Evolutionary conservation across 148 eudicot genomes (phyloP), one percentile per base, ranked within the genome.

Genomic region (Simmondsia chinensis): DNA sequence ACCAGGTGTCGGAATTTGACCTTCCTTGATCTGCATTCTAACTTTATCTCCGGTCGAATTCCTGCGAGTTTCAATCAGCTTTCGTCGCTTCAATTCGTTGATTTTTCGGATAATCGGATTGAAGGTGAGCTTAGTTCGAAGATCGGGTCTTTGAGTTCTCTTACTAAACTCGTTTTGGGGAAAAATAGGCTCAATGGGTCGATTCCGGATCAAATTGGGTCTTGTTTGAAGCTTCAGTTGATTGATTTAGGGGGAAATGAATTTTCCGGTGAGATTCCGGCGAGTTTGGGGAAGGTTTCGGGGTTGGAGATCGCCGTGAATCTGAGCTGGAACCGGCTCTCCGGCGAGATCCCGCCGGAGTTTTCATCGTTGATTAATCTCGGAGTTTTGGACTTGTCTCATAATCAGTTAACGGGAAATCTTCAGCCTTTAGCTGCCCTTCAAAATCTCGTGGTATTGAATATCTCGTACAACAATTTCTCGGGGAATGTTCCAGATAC

Each of bases 231-330:
- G 67, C 87, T 88, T 35, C 97, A 88, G 68, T 54, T 89, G 58
- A 62, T 89, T 31, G 97, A 89, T 37, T 56, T 89, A 6, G 69
- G 97, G 53, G 53, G 48, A 12, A 89, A 89, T 46, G 37, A 18
- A 1, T 65, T 89, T 48, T 60, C 81, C 35, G 93, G 93, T 6
- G 59, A 61, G 57, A 81, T 89, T 33, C 95, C 97, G 31, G 66
- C 65, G n/a, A 76, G 49, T 25, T 26, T 89, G 30, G 93, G 93
- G 9, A 76, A 59, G 38, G 74, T 89, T 58, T 82, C 94, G 56
- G 79, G 75, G 5, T 66, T 89, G 1, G 97, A 84, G 52, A 89
- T 89, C 10, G 81, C 93, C 2, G 50, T 89, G 9, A 89, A 89
- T 56, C 39, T 89, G 47, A 84, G 97, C 56, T 78, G 94, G 55